Base-by-base conservation (phyloP, 2,329 filamentous ascomycete species). In the Penicillium glabrum region DNA sequence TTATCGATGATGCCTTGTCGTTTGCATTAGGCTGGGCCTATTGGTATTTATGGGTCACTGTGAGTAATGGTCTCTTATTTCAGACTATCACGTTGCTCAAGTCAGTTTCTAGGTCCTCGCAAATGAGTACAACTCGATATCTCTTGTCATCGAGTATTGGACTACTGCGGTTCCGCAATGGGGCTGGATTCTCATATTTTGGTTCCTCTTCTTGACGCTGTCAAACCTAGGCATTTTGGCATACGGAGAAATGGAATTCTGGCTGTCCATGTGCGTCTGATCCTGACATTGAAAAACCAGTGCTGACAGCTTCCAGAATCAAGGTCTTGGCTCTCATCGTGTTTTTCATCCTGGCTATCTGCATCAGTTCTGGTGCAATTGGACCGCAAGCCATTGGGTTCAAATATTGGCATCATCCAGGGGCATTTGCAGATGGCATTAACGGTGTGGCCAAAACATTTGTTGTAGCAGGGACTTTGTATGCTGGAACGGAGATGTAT, bases 11-110 rank as follows among this genome's bases (percentile, higher is more conserved):
- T 65, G 86, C 86, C 0, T 87, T 90, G 64, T 85, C 83, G 11
- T 84, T 87, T 37, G 86, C 86, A 1, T 81, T 90, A 0, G 88
- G 87, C 7, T 89, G 86, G 86, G 89, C 88, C 58, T 89, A 89
- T 71, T 89, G 75, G 72, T 79, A 77, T 56, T 62, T 78, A 3
- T 80, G 77, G 77, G 71, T 79, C 2, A 79, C 70, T 24, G 70
- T 72, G 39, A 43, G 35, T 13, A 24, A 24, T 23, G n/a, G 2
- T 7, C 4, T 27, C 24, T n/a, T 24, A 8, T 9, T n/a, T 14
- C 3, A 13, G 1, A 3, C 16, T 41, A 19, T 10, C 1, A 33
- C n/a, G 13, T 19, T 31, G 23, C 26, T 51, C 26, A 51, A 21
- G 13, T 5, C 5, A 21, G 6, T 1, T 5, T 23, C 1, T 7